Evolutionary conservation across 2,329 filamentous ascomycete genomes (phyloP).

Genomic region (Colletotrichum sp.): DNA sequence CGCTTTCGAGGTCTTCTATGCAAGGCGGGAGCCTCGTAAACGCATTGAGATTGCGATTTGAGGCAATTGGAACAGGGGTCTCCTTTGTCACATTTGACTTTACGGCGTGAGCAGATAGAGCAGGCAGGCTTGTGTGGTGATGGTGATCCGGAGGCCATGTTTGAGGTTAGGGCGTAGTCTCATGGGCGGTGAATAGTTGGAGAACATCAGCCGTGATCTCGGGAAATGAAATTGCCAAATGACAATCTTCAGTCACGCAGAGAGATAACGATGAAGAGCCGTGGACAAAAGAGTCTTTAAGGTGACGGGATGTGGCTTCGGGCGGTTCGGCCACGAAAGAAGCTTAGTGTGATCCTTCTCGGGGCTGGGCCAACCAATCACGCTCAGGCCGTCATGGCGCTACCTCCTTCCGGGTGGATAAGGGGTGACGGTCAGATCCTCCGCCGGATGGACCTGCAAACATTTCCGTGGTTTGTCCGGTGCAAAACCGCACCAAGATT

Average conservation of each 20-base stretch:
- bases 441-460: neutral
- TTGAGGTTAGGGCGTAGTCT: neutral
- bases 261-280: rapidly evolving
- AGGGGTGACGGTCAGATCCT: neutral
- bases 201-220: neutral
- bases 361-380: neutral
- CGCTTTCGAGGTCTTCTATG: conserved; percentile 30
- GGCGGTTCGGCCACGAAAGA: neutral
- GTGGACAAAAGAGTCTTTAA: neutral
- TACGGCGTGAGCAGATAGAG: conserved; percentile 40
- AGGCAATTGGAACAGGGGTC: conserved; percentile 49
- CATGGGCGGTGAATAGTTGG: rapidly evolving
- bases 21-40: conserved; percentile 24
- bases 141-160: neutral
- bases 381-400: neutral
- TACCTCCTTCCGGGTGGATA: neutral
- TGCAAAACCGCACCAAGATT: neutral
- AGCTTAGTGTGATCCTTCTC: neutral
- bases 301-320: neutral
- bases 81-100: conserved; percentile 46
- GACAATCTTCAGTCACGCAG: neutral
- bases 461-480: neutral
- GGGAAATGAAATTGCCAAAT: neutral
- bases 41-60: conserved; percentile 35
- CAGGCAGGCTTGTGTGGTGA: conserved; percentile 28